These are phyloP conservation scores for Pichia rugopelliculosa DNA, from an alignment of 805 yeast species.

Conservation along the genomic window DNA sequence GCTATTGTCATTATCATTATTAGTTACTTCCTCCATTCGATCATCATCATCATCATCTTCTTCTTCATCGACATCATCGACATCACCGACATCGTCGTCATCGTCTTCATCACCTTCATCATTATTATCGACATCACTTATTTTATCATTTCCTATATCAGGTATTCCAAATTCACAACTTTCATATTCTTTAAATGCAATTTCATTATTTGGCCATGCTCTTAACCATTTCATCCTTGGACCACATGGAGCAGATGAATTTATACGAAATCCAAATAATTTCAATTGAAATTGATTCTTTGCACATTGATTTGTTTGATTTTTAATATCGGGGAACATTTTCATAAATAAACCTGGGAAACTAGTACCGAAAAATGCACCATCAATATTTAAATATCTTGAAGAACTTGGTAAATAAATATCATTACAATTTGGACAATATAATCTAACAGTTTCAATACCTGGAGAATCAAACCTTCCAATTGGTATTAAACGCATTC, in stretches of 20 bases:
- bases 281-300: conserved; percentile 59
- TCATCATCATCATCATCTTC: background rate
- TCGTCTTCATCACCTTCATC: conserved; percentile 14
- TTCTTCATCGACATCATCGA: conserved; percentile 13
- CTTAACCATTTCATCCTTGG: conserved; percentile 97
- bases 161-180: conserved; percentile 60
- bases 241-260: conserved; percentile 69
- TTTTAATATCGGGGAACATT: conserved; percentile 85
- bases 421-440: conserved; percentile 93
- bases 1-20: conserved; percentile 2
- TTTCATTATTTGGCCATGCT: conserved; percentile 56
- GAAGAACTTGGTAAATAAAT: conserved; percentile 81
- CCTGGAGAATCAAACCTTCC: conserved; percentile 91
- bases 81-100: conserved; percentile 1
- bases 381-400: conserved; percentile 85
- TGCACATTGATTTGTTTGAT: conserved; percentile 49
- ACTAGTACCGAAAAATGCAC: conserved; percentile 94
- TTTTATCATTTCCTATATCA: conserved; percentile 16
- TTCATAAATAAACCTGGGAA: conserved; percentile 90
- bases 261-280: conserved; percentile 80
- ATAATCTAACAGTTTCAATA: conserved; percentile 81
- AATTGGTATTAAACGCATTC: conserved; percentile 83
- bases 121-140: conserved; percentile 13
- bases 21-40: background rate
- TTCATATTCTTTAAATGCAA: conserved; percentile 55